These are phyloP conservation scores for Spencermartinsiella ligniputridi DNA, from an alignment of 1,139 yeast species.

Conservation along the genomic window DNA sequence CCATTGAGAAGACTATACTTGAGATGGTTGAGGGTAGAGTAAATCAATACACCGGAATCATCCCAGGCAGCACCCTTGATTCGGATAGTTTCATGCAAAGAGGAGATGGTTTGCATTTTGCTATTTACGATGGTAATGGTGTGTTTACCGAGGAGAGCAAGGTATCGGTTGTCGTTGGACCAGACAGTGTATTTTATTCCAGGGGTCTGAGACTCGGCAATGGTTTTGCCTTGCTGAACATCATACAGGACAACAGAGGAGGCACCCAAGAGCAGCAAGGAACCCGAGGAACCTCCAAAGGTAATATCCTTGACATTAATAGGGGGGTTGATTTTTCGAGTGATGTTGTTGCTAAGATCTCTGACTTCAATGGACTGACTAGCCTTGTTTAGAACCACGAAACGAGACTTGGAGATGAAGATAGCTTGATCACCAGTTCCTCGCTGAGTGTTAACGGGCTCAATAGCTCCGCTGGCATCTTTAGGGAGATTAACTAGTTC, in stretches of 20 bases:
- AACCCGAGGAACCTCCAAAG: conserved; percentile 71
- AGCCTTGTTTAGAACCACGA: conserved; percentile 70
- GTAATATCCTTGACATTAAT: conserved; percentile 68
- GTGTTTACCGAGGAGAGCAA: conserved; percentile 89
- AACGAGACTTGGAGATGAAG: conserved; percentile 91
- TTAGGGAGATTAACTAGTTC: conserved; percentile 78
- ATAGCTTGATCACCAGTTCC: conserved; percentile 85
- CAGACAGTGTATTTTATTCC: conserved; percentile 85
- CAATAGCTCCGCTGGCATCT: conserved; percentile 88
- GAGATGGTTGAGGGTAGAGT: conserved; percentile 92
- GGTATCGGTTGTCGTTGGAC: conserved; percentile 83
- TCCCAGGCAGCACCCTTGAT: conserved; percentile 99
- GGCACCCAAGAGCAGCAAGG: conserved; percentile 68
- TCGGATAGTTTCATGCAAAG: conserved; percentile 94
- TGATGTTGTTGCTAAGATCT: conserved; percentile 74
- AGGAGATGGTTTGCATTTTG: conserved; percentile 70
- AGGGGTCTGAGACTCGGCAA: conserved; percentile 60
- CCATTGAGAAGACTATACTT: conserved; percentile 92
- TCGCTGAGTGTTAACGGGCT: conserved; percentile 71
- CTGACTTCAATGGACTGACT: conserved; percentile 70
- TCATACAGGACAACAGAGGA: conserved; percentile 77
- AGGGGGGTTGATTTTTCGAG: conserved; percentile 78
- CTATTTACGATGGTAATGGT: conserved; percentile 83
- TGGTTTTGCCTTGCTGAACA: conserved; percentile 83
- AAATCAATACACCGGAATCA: conserved; percentile 83